Evolutionary conservation across 768 basidiomycete genomes (phyloP), one percentile per base, ranked within the genome.

Genomic region (Boletus huronensis): DNA sequence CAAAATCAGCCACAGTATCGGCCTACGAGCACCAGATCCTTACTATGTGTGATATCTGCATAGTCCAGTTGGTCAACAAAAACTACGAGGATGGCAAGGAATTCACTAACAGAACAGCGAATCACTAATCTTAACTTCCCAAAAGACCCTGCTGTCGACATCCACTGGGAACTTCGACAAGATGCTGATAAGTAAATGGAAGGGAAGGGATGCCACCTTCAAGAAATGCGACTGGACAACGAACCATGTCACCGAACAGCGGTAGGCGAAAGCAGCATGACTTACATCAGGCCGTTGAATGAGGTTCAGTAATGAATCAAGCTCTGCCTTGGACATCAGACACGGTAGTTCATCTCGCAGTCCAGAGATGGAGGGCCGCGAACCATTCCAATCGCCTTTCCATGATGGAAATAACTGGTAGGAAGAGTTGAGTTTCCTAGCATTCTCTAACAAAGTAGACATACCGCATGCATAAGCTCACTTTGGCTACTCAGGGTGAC

Each of bases 171-270:
- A 90, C 71, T 91, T 93, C 60, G 79, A 80, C 55, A 93, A 65
- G 50, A 90, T 77, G 55, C 86, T 87, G 55, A 84, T 77, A 42
- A 93, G 77, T n/a, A 80, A 82, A 66, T 91, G 82, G 75, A 88
- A 92, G 0, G 91, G 91, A 41, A 93, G 77, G 3, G 82, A 85
- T 3, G 90, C 85, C 26, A 88, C 88, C 74, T 93, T 93, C 62
- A 93, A 75, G 75, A 93, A 93, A 66, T 90, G 91, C 17, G 88
- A 85, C 88, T 92, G 2, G 19, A 55, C 35, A 47, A 52, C 3
- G 49, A 54, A 32, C 43, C 25, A 10, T 17, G 47, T 68, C n/a
- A 74, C 40, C 53, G 38, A 52, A 14, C 8, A 28, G 34, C 25
- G 16, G 7, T 44, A 10, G 43, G 28, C 32, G 6, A 35, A 50